phyloP scores from a whole-genome alignment of 75 land plant genomes.

The Pinus taeda region DNA sequence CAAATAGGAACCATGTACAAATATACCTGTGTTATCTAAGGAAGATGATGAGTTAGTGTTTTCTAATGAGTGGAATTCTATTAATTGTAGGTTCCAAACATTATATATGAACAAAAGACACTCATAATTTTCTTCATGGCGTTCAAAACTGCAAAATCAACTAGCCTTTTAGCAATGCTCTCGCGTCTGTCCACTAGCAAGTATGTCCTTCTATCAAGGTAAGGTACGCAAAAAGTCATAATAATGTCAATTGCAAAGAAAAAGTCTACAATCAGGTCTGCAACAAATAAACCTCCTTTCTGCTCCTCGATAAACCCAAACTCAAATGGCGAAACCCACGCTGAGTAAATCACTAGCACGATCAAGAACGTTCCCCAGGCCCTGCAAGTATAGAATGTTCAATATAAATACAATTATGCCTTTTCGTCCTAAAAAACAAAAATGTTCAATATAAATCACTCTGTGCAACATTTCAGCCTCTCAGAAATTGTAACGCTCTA shows the following conservation, averaged over 20 bases:
- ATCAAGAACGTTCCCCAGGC: conserved; percentile 37
- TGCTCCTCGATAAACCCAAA: conserved; percentile 32
- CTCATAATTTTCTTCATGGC: no score
- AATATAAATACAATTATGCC: no score
- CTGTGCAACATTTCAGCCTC: neutral
- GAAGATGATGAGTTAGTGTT: neutral
- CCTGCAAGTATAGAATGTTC: conserved; percentile 17
- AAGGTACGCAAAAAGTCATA: conserved; percentile 57
- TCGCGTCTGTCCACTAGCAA: conserved; percentile 24
- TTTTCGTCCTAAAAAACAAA: no score
- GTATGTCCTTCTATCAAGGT: conserved; percentile 33
- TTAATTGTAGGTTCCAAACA: no score
- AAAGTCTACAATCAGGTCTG: conserved; percentile 35
- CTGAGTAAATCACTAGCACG: conserved; percentile 45
- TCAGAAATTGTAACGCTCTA: no score
- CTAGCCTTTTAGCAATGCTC: conserved; percentile 33
- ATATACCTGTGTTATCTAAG: conserved; percentile 19
- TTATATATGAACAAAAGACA: no score
- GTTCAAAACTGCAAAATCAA: neutral
- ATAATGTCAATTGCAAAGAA: conserved; percentile 53
- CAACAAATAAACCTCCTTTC: conserved; percentile 15
- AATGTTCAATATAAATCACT: no score
- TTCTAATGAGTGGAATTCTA: no score
- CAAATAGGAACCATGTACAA: conserved; percentile 44
- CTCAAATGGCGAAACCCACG: conserved; percentile 59